phyloP scores from a whole-genome alignment of 108 stramenopile genomes.

The Cyclotella atomus region DNA sequence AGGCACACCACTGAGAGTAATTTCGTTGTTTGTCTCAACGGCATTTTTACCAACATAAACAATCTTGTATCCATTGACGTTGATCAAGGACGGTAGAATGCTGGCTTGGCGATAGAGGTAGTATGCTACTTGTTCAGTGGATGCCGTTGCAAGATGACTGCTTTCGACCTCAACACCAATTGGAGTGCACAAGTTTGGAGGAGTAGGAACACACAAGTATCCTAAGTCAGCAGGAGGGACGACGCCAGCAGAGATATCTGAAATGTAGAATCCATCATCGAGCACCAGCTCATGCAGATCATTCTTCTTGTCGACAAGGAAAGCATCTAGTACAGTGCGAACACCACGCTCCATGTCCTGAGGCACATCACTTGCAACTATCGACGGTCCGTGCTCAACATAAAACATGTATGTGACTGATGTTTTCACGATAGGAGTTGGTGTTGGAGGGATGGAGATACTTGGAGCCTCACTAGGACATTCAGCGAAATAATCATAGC shows the following conservation, averaged over 20 bases:
- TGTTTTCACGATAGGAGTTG: constrained; percentile 14
- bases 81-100: constrained; percentile 22
- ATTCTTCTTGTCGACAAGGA: constrained; percentile 18
- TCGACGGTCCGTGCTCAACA: constrained; percentile 34
- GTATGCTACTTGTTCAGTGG: constrained; percentile 33
- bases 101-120: constrained; percentile 25
- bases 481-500: constrained; percentile 35
- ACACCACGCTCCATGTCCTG: constrained; percentile 31
- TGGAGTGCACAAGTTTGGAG: constrained; percentile 36
- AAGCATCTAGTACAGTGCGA: constrained; percentile 14
- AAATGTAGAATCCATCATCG: constrained; percentile 22
- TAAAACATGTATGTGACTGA: constrained; percentile 32
- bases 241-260: constrained; percentile 10
- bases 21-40: constrained; percentile 29
- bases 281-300: constrained; percentile 14
- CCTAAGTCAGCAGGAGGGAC: constrained; percentile 31
- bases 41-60: constrained; percentile 34
- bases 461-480: constrained; percentile 36
- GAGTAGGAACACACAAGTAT: constrained; percentile 36
- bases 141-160: constrained; percentile 19
- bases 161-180: constrained; percentile 33
- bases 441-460: constrained; percentile 18
- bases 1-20: constrained; percentile 37
- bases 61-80: constrained; percentile 29
- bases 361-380: constrained; percentile 3